Conservation (phyloP, 2,329 filamentous ascomycete genomes). For the Cercospora berteroae region DNA sequence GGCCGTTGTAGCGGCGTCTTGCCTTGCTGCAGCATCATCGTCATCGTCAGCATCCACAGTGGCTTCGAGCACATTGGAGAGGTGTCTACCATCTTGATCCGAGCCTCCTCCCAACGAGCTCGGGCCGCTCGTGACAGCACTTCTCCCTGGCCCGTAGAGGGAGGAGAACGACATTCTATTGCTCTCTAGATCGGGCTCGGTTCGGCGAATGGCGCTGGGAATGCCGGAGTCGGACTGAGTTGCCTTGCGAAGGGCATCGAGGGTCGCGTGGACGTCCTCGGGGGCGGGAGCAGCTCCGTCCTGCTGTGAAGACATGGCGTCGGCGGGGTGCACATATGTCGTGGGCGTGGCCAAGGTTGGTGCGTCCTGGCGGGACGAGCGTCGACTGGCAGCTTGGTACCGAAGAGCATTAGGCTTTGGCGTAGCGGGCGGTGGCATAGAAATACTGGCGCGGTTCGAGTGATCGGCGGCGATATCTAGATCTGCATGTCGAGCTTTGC, state of each 20-base stretch:
- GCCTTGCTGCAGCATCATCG: slow-evolving; percentile 14
- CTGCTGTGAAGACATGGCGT: slow-evolving; percentile 6
- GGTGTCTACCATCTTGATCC: slow-evolving; percentile 44
- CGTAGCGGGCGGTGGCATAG: slow-evolving; percentile 57
- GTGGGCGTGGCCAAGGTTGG: slow-evolving; percentile 7
- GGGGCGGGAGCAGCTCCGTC: slow-evolving; percentile 13
- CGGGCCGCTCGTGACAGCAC: slow-evolving; percentile 46
- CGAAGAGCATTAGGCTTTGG: slow-evolving; percentile 30
- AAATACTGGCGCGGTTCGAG: slow-evolving; percentile 61
- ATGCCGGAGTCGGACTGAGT: slow-evolving; percentile 21
- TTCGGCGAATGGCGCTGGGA: slow-evolving; percentile 25
- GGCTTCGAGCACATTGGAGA: slow-evolving; percentile 14
- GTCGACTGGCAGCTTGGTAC: slow-evolving; percentile 25
- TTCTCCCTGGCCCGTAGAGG: slow-evolving; percentile 64
- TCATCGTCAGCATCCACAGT: slow-evolving; percentile 17
- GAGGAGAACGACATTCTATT: slow-evolving; percentile 73
- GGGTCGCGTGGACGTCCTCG: slow-evolving; percentile 16
- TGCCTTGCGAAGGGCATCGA: slow-evolving; percentile 19
- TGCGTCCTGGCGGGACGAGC: slow-evolving; percentile 18
- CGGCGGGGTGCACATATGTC: background rate
- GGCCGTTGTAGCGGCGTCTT: slow-evolving; percentile 41
- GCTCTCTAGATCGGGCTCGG: slow-evolving; percentile 43
- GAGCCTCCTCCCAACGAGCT: slow-evolving; percentile 47
- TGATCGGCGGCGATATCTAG: slow-evolving; percentile 58
- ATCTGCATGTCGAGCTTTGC: slow-evolving; percentile 60